Conservation (phyloP, 306 rosid species). For the Lablab purpureus region DNA sequence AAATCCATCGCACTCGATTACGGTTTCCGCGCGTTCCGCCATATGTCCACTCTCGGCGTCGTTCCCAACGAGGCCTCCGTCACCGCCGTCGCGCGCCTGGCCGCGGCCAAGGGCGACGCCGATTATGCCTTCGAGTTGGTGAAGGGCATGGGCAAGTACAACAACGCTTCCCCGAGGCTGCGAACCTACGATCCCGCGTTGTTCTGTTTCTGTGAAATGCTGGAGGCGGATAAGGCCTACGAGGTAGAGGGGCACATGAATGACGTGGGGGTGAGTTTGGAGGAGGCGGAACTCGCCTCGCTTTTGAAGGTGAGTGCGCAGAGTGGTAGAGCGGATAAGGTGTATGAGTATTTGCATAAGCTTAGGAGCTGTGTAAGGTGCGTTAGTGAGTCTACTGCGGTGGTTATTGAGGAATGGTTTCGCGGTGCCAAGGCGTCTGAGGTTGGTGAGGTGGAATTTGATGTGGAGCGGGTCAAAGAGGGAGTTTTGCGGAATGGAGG, state of each 20-base stretch:
- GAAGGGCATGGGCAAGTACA: constrained; percentile 56
- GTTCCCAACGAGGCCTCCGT: constrained; percentile 84
- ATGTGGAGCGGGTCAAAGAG: constrained; percentile 51
- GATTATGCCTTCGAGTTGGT: constrained; percentile 69
- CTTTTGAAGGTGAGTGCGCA: constrained; percentile 68
- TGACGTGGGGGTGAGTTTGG: constrained; percentile 56
- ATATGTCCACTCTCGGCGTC: constrained; percentile 52
- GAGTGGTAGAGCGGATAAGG: constrained; percentile 63
- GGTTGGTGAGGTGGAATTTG: constrained; percentile 59
- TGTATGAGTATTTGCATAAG: constrained; percentile 83
- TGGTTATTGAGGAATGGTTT: constrained; percentile 81
- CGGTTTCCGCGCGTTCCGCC: constrained; percentile 75
- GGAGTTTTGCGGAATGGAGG: constrained; percentile 73
- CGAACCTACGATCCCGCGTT: constrained; percentile 78
- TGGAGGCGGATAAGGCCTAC: constrained; percentile 77
- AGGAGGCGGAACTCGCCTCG: constrained; percentile 77
- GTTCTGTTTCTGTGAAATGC: constrained; percentile 67
- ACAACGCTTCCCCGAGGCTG: constrained; percentile 62
- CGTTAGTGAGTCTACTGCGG: constrained; percentile 62
- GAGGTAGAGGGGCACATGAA: constrained; percentile 78
- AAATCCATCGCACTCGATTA: constrained; percentile 54
- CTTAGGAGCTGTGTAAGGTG: constrained; percentile 68
- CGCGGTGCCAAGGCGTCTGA: constrained; percentile 53
- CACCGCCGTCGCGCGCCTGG: constrained; percentile 75
- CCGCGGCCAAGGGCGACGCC: constrained; percentile 74